A percentile compares a stretch with the other conserved stretches of the same genome.
Evolutionary conservation across 2,329 filamentous ascomycete genomes (phyloP).

Genomic region (Botrytis fragariae): DNA sequence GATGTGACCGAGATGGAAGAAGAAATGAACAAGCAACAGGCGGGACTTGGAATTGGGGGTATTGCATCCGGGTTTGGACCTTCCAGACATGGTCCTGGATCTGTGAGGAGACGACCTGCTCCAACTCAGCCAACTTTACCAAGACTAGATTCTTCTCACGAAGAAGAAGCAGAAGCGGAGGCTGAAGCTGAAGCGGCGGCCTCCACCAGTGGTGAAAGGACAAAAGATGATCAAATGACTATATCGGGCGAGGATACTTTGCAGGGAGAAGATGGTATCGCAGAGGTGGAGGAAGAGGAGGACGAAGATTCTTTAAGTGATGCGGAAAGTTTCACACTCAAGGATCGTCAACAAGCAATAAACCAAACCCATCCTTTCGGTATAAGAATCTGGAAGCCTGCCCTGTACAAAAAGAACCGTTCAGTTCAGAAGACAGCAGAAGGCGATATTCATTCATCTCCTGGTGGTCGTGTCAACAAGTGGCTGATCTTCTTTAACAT

Average conservation of each 20-base stretch:
- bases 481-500: conserved; percentile 88
- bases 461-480: conserved; percentile 78
- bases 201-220: conserved; percentile 23
- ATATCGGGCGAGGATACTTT: conserved; percentile 31
- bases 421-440: conserved; percentile 96
- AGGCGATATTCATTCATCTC: conserved; percentile 93
- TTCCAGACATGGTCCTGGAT: conserved; percentile 49
- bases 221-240: conserved; percentile 24
- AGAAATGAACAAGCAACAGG: conserved; percentile 53
- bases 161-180: conserved; percentile 43
- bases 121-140: conserved; percentile 47
- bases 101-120: conserved; percentile 48
- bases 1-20: conserved; percentile 76
- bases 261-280: conserved; percentile 41
- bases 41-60: conserved; percentile 38
- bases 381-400: conserved; percentile 98
- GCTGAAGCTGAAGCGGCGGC: conserved; percentile 17
- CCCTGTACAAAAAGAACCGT: conserved; percentile 93
- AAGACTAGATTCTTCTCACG: conserved; percentile 49
- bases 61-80: conserved; percentile 40
- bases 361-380: conserved; percentile 98
- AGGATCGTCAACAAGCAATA: conserved; percentile 95
- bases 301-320: conserved; percentile 68
- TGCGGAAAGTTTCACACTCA: conserved; percentile 95
- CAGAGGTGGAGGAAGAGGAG: conserved; percentile 40